Evolutionary conservation across 352 stramenopile genomes (phyloP).

Genomic region (Phytophthora lateralis): DNA sequence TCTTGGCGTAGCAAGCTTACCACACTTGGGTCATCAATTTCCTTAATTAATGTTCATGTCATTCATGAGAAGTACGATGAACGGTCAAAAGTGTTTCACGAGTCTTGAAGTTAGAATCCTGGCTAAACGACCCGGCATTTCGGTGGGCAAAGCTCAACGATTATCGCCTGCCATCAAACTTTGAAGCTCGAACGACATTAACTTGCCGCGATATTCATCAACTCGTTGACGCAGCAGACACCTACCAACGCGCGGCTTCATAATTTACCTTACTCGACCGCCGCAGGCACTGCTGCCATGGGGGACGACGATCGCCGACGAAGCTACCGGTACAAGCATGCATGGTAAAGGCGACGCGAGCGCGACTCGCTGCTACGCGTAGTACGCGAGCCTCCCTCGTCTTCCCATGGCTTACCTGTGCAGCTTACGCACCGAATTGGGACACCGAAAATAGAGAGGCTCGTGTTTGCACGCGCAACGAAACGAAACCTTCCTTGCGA

Average conservation of each 20-base stretch:
- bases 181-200: too few relatives aligned
- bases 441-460: constrained; percentile 2
- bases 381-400: constrained; percentile 1
- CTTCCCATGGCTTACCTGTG: constrained; percentile 5
- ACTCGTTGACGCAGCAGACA: too few relatives aligned
- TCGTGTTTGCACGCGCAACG: neutral
- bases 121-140: neutral
- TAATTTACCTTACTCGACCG: too few relatives aligned
- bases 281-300: too few relatives aligned
- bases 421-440: constrained; percentile 16
- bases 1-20: neutral
- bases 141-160: neutral
- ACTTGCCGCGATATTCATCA: too few relatives aligned
- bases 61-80: neutral
- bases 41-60: neutral
- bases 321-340: neutral
- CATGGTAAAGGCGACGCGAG: constrained; percentile 10
- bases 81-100: neutral
- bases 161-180: too few relatives aligned
- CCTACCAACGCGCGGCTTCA: too few relatives aligned
- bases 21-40: neutral
- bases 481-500: neutral
- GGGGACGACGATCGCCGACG: neutral
- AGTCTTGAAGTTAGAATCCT: neutral
- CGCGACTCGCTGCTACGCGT: constrained; percentile 7